Conservation (phyloP, 2,329 filamentous ascomycete genomes). For the Colletotrichum phormii region DNA sequence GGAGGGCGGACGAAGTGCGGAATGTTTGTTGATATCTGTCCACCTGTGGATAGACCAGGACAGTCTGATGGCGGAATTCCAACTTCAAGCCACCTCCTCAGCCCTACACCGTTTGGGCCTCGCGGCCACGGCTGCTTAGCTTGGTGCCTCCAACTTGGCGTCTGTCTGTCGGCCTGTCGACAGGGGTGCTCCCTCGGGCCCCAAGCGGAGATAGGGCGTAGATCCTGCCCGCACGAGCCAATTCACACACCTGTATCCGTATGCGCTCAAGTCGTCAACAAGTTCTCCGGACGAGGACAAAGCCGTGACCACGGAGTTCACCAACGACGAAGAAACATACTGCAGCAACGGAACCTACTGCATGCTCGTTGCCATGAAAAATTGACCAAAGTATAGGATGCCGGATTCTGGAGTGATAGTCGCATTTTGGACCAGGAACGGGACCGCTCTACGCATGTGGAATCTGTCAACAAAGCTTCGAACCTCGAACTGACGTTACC, state of each 20-base stretch:
- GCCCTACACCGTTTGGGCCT: conserved; percentile 35
- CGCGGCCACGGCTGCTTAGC: conserved; percentile 6
- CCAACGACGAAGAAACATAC: background rate
- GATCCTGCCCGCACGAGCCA: conserved; percentile 26
- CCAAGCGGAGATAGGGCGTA: conserved; percentile 11
- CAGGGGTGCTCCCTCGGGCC: conserved; percentile 22
- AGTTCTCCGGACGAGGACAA: background rate
- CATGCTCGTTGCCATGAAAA: background rate
- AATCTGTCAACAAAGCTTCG: background rate
- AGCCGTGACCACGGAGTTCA: background rate
- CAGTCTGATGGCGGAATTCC: conserved; percentile 4
- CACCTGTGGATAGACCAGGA: background rate
- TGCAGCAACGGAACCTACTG: background rate
- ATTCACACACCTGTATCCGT: background rate
- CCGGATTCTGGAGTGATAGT: background rate
- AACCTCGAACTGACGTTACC: background rate
- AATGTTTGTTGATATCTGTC: no score
- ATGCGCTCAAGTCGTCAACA: background rate
- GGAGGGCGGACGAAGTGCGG: background rate
- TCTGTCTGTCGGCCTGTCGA: background rate
- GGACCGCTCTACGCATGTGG: background rate
- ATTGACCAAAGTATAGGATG: background rate
- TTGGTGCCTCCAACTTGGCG: conserved; percentile 29
- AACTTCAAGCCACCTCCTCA: conserved; percentile 20
- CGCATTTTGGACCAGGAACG: background rate